A percentile compares a stretch with the other conserved stretches of the same genome.
These are phyloP conservation scores for Ramaria sp. DNA, from an alignment of 768 basidiomycete genomes.

Conservation along the genomic window DNA sequence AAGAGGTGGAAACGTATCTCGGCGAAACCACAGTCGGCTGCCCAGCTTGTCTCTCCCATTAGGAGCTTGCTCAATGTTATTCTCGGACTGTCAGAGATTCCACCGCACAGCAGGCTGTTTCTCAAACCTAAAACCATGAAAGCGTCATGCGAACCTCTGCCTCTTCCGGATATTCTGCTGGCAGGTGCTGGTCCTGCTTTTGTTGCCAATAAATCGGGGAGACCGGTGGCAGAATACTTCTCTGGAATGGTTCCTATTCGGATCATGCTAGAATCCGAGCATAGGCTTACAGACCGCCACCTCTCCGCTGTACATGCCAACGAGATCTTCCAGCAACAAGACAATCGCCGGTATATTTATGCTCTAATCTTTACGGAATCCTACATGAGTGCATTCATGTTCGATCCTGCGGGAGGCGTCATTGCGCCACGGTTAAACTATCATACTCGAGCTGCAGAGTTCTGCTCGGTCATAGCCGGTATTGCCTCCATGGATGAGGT, in stretches of 20 bases:
- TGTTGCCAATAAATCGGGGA: not conserved
- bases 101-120: not conserved
- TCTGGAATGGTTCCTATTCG: constrained; percentile 3
- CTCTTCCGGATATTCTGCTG: not conserved
- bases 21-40: not conserved
- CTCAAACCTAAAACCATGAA: not conserved
- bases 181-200: not conserved
- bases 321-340: not conserved
- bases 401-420: not conserved
- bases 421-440: not conserved
- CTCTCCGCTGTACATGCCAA: constrained; percentile 1
- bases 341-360: constrained; percentile 3
- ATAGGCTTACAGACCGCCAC: not conserved
- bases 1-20: constrained; percentile 1
- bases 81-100: not conserved
- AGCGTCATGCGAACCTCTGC: not conserved
- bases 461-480: not conserved
- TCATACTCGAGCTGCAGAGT: not conserved
- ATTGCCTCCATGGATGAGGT: constrained; percentile 1
- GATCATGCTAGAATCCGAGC: constrained; percentile 2
- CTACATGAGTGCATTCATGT: not conserved
- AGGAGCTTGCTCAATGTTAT: not conserved
- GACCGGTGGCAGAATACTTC: not conserved
- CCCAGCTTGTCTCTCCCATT: not conserved
- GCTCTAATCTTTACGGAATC: not conserved